A percentile compares a stretch with the other conserved stretches of the same genome.
Evolutionary conservation across 148 eudicot species (phyloP).

Genomic region (Drosera capensis): DNA sequence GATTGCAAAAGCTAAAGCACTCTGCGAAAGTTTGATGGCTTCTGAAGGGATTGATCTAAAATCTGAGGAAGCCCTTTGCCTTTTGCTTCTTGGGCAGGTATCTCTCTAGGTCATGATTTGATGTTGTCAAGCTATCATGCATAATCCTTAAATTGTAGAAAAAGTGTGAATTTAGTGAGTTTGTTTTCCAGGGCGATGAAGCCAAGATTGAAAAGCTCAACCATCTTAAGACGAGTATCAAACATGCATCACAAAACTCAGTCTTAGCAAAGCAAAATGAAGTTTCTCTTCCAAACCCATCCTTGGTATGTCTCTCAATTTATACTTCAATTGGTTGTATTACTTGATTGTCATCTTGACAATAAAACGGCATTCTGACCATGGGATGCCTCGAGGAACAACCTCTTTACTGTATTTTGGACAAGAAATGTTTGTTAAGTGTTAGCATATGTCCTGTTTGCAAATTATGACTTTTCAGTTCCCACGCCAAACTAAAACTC

Average conservation of each 20-base stretch:
- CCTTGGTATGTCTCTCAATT: conserved; percentile 40
- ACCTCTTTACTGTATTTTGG: too few species aligned
- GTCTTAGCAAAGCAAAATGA: conserved; percentile 34
- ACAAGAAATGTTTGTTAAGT: not conserved
- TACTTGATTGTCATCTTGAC: too few species aligned
- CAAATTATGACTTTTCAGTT: not conserved
- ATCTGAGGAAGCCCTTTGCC: conserved; percentile 79
- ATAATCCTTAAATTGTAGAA: not conserved
- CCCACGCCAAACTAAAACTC: too few species aligned
- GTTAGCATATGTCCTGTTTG: too few species aligned
- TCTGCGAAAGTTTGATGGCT: conserved; percentile 69
- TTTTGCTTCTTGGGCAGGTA: conserved; percentile 91
- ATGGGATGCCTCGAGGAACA: too few species aligned
- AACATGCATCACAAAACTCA: conserved; percentile 32
- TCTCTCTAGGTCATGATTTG: conserved; percentile 2
- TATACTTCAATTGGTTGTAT: not conserved
- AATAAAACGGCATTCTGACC: not conserved
- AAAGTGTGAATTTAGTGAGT: too few species aligned
- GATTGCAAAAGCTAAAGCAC: conserved; percentile 76
- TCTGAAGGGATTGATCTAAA: conserved; percentile 85
- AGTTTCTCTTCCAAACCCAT: conserved; percentile 28
- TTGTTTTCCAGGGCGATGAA: conserved; percentile 54
- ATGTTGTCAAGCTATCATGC: not conserved
- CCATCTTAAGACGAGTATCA: conserved; percentile 38
- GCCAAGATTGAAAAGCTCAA: conserved; percentile 63